Conservation (phyloP, 768 basidiomycete species). For the Cyclocybe cylindracea region DNA sequence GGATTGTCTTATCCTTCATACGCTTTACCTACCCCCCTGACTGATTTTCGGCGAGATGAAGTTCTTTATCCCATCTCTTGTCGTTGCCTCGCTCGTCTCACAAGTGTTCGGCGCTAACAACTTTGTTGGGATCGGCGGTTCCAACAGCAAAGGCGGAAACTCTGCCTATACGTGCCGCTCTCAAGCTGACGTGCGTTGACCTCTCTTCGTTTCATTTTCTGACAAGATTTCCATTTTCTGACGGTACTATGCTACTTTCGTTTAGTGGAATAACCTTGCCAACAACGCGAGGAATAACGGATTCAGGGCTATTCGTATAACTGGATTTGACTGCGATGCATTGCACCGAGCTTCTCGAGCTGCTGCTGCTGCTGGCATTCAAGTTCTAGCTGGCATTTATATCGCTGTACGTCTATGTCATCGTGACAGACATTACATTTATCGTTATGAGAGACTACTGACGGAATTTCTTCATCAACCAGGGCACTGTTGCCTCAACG, state of each 20-base stretch:
- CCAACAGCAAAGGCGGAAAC: conserved; percentile 32
- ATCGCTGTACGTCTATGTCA: conserved; percentile 20
- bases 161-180: conserved; percentile 33
- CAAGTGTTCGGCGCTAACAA: conserved; percentile 27
- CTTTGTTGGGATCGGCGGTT: conserved; percentile 32
- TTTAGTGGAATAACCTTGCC: conserved; percentile 36
- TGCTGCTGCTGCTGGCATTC: conserved; percentile 28
- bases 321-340: conserved; percentile 38
- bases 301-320: conserved; percentile 34
- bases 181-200: conserved; percentile 27
- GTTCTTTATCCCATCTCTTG: background rate
- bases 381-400: conserved; percentile 35
- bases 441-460: background rate
- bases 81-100: conserved; percentile 9
- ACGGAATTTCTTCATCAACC: background rate
- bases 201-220: background rate
- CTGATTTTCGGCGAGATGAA: no score
- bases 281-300: conserved; percentile 28
- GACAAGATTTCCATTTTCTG: background rate
- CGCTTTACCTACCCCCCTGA: no score
- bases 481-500: conserved; percentile 30
- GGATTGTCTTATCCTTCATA: no score
- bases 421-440: background rate
- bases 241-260: background rate
- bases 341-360: conserved; percentile 35